Base-by-base conservation (phyloP, 129 eudicot species). In the Deinandra increscens region DNA sequence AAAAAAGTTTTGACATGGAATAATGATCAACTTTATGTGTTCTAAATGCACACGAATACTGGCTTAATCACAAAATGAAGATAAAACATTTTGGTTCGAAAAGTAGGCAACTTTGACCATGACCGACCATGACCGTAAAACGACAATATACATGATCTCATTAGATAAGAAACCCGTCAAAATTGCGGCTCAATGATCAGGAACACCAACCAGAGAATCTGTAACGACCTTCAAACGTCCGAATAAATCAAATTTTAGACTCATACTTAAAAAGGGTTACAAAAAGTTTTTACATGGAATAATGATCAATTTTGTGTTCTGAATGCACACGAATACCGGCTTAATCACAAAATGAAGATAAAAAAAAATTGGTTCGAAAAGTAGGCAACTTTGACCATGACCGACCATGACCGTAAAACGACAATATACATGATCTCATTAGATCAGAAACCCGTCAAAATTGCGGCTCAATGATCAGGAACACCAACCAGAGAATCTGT, bases 351-450 rank as follows among this genome's bases (percentile, higher is more conserved):
- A 76, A n/a, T 23, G 64, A 60, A 60, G 29, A 45, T 75, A 26
- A 60, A 38, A 59, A 59, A 20, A 19, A 3, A 15, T 69, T 18
- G 43, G n/a, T 67, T 64, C 58, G 60, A 20, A 75, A 75, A 67
- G 18, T 43, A 31, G 68, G 43, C 44, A 75, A 62, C 9, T 69
- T 69, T 69, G 75, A 75, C 80, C 69, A 59, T 18, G 75, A 69
- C 74, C 58, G 75, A 75, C 80, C 69, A 59, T 18, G 75, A 69
- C 74, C 58, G 74, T 41, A 46, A 75, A 68, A 75, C 70, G 43
- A 68, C 78, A 64, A 64, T 12, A 64, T 14, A 7, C 44, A 53
- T 60, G 41, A 76, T 76, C 76, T 76, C 75, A 76, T 76, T 68
- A 51, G 31, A 49, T 42, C 15, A 7, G 7, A 68, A 46, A 33